phyloP scores from a whole-genome alignment of 108 stramenopile genomes.

The Cyclotella distinguenda region DNA sequence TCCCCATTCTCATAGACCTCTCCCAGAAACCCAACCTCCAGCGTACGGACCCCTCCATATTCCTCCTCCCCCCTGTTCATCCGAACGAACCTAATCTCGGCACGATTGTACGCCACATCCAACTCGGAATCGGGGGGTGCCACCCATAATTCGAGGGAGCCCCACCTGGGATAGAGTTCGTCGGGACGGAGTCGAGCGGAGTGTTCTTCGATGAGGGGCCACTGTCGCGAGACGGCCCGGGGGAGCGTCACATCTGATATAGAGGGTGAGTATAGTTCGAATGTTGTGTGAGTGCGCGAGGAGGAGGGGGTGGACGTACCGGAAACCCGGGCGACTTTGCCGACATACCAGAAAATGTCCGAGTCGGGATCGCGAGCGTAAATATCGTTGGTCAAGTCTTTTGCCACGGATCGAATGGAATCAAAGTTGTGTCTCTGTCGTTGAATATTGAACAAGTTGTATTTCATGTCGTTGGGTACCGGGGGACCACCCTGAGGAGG shows the following conservation, averaged over 20 bases:
- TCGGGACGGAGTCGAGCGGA: constrained; percentile 67
- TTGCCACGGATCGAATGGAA: constrained; percentile 61
- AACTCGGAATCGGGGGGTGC: constrained; percentile 84
- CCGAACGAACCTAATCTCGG: constrained; percentile 48
- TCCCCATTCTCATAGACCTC: constrained; percentile 71
- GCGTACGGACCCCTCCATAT: constrained; percentile 41
- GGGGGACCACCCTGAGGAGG: constrained; percentile 28
- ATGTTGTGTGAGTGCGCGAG: background rate
- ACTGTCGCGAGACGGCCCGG: constrained; percentile 64
- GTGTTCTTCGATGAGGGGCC: constrained; percentile 78
- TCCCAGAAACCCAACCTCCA: constrained; percentile 76
- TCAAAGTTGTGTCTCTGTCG: constrained; percentile 66
- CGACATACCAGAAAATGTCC: constrained; percentile 75
- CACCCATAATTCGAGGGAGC: constrained; percentile 67
- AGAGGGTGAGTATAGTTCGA: background rate
- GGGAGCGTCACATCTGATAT: constrained; percentile 62
- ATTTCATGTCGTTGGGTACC: constrained; percentile 74
- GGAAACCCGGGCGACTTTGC: constrained; percentile 79
- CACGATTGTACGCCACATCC: constrained; percentile 82
- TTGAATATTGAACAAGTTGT: constrained; percentile 62
- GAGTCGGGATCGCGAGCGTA: constrained; percentile 67
- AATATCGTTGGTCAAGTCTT: constrained; percentile 71
- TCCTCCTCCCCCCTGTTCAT: constrained; percentile 45
- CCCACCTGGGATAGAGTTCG: constrained; percentile 67
- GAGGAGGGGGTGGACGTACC: constrained; percentile 15